phyloP scores from a whole-genome alignment of 371 early-diverging fungal species.

The Sporodiniella umbellata region DNA sequence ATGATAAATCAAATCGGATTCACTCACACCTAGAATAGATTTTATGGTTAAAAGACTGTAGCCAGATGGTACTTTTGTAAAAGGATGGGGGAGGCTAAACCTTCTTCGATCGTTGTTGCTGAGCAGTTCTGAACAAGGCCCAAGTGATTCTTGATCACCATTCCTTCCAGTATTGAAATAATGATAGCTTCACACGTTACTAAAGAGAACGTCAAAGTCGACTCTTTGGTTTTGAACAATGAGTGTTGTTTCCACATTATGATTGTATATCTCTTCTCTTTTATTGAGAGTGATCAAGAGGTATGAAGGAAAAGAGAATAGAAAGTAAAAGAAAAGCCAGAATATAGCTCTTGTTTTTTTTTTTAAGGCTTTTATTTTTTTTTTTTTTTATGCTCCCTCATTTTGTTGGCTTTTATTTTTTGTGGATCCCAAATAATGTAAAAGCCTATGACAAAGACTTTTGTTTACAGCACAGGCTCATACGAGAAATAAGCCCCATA shows the following conservation, averaged over 20 bases:
- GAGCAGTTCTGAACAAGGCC: conserved; percentile 31
- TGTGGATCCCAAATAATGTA: no score
- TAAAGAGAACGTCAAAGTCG: conserved; percentile 24
- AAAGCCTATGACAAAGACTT: no score
- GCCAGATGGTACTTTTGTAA: no score
- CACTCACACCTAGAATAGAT: conserved; percentile 34
- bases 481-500: no score
- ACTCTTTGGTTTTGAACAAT: conserved; percentile 30
- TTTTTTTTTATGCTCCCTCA: not conserved
- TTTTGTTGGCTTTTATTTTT: not conserved
- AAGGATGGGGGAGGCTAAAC: not conserved
- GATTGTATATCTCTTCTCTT: not conserved
- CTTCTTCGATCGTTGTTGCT: conserved; percentile 8
- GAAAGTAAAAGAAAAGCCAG: not conserved
- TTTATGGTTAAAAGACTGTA: no score
- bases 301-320: not conserved
- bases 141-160: conserved; percentile 42
- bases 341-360: no score
- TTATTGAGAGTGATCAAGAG: no score
- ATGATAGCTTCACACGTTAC: conserved; percentile 35
- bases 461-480: no score
- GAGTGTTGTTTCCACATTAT: conserved; percentile 7
- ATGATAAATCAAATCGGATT: conserved; percentile 54
- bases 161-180: conserved; percentile 41
- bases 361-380: not conserved